A percentile compares a stretch with the other conserved stretches of the same genome.
Conservation (phyloP, 345 rosid genomes). For the Capsella bursapastoris region DNA sequence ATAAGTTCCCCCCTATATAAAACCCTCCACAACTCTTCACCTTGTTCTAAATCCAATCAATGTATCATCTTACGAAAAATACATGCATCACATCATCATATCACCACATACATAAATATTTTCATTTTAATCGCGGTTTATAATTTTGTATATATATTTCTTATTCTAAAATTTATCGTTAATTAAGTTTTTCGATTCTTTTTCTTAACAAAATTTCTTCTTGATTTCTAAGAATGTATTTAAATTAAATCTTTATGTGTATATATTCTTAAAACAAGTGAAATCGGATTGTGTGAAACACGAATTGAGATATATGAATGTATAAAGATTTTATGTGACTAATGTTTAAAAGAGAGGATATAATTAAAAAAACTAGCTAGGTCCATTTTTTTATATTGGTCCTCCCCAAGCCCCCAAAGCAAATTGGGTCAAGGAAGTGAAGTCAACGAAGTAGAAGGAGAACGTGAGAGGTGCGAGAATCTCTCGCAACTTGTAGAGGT, state of each 20-base stretch:
- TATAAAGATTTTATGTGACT: neutral
- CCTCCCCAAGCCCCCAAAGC: neutral
- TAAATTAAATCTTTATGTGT: too few relatives aligned
- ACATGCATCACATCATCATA: neutral
- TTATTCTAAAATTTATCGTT: neutral
- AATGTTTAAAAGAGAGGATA: conserved; percentile 6
- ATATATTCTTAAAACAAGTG: too few relatives aligned
- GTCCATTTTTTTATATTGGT: conserved; percentile 19
- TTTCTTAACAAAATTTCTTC: too few relatives aligned
- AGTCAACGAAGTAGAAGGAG: conserved; percentile 33
- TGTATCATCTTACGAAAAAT: conserved; percentile 16
- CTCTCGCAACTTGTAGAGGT: conserved; percentile 38
- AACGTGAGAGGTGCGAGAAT: conserved; percentile 44
- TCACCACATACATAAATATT: neutral
- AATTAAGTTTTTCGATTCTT: too few relatives aligned
- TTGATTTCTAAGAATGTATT: too few relatives aligned
- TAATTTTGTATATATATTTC: neutral
- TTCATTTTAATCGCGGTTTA: neutral
- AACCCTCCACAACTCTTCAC: conserved; percentile 16
- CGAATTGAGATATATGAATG: neutral
- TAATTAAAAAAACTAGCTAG: neutral
- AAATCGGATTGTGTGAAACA: neutral
- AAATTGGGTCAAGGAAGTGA: conserved; percentile 25
- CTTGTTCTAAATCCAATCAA: conserved; percentile 15
- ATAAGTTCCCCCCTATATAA: conserved; percentile 25